A percentile compares a stretch with the other conserved stretches of the same genome.
These are phyloP conservation scores for Pythium vanterpoolii DNA, from an alignment of 352 stramenopile genomes.

Conservation along the genomic window DNA sequence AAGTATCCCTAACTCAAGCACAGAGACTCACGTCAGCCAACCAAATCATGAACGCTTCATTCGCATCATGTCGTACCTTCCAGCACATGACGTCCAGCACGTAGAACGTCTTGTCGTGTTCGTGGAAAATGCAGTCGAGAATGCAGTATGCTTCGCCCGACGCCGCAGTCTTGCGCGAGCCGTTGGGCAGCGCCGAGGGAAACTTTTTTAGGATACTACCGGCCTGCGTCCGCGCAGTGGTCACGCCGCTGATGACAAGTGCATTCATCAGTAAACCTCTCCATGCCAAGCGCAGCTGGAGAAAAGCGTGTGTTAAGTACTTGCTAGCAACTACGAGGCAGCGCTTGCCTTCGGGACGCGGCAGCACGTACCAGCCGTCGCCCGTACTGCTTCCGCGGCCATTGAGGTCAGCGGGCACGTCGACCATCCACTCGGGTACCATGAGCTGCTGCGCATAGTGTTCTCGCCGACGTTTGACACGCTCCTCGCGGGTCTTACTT, in stretches of 20 bases:
- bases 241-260: constrained; percentile 51
- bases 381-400: constrained; percentile 61
- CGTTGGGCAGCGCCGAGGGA: constrained; percentile 73
- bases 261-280: background rate
- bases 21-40: too few relatives aligned
- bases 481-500: constrained; percentile 69
- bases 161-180: constrained; percentile 75
- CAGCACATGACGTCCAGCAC: constrained; percentile 93
- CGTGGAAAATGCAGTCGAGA: constrained; percentile 91
- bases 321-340: constrained; percentile 87
- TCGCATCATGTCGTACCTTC: too few relatives aligned
- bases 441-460: constrained; percentile 84
- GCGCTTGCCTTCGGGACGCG: constrained; percentile 89
- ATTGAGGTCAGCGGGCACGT: constrained; percentile 82
- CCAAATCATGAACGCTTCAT: too few relatives aligned
- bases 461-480: constrained; percentile 62
- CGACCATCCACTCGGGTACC: constrained; percentile 89
- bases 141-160: constrained; percentile 82
- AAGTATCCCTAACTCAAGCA: constrained; percentile 68
- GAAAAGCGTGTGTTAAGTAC: constrained; percentile 28
- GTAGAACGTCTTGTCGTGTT: constrained; percentile 87
- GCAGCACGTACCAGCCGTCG: constrained; percentile 88
- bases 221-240: constrained; percentile 72
- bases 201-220: constrained; percentile 87
- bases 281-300: background rate